Percentiles rank a stretch among this genome's conserved stretches.
These are phyloP conservation scores for Juglanconis oblonga DNA, from an alignment of 2,329 filamentous ascomycete species.

Conservation along the genomic window DNA sequence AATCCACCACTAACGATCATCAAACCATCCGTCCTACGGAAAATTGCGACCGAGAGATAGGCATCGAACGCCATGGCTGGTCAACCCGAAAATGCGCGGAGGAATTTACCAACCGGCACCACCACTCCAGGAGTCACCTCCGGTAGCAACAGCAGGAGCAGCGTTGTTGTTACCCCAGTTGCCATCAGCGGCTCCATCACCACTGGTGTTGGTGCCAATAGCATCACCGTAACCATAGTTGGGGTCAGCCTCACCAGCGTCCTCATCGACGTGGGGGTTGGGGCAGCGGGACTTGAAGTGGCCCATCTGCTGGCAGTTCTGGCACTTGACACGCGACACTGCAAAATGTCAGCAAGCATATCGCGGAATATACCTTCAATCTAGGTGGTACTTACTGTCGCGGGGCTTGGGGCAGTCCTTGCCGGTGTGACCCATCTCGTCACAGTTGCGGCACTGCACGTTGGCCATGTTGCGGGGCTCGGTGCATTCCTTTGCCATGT, in stretches of 20 bases:
- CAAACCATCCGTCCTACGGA: neutral
- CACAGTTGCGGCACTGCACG: conserved; percentile 49
- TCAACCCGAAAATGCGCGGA: neutral
- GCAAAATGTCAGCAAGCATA: conserved; percentile 5
- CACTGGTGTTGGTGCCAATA: conserved; percentile 7
- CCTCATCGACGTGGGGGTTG: conserved; percentile 29
- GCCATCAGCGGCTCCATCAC: conserved; percentile 12
- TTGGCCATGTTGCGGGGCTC: conserved; percentile 40
- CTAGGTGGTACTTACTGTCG: conserved; percentile 40
- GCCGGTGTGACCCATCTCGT: conserved; percentile 45
- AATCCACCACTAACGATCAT: neutral
- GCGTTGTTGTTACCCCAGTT: conserved; percentile 12
- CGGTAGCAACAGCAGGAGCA: conserved; percentile 10
- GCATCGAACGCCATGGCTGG: neutral
- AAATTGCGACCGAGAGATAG: neutral
- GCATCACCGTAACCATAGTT: conserved; percentile 7
- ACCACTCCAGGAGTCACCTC: neutral
- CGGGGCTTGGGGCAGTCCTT: conserved; percentile 54
- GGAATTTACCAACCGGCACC: conserved; percentile 1
- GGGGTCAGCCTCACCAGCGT: conserved; percentile 11
- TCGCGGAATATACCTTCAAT: neutral
- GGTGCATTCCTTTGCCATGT: conserved; percentile 61
- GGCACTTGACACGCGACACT: conserved; percentile 56
- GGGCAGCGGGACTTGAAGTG: conserved; percentile 40
- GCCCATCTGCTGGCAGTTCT: conserved; percentile 51